Percentiles rank a stretch among this genome's conserved stretches.
Conservation (phyloP, 352 stramenopile species). For the Phytophthora rubi region DNA sequence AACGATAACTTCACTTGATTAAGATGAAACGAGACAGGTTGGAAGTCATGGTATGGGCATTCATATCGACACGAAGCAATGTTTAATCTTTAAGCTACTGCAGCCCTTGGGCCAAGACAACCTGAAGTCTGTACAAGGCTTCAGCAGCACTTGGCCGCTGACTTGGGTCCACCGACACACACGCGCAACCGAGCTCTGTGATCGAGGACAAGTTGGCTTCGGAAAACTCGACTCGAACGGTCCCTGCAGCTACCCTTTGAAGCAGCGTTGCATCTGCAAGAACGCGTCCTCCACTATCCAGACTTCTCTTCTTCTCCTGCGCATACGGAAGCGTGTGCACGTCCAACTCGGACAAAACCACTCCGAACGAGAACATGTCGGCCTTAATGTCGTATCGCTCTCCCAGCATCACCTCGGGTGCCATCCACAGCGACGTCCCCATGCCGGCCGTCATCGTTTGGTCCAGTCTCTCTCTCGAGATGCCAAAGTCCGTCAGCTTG, state of each 20-base stretch:
- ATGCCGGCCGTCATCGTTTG: constrained; percentile 35
- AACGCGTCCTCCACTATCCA: constrained; percentile 5
- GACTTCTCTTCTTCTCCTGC: constrained; percentile 10
- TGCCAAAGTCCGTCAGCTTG: constrained; percentile 68
- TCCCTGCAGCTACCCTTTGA: constrained; percentile 17
- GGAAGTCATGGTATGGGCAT: neutral
- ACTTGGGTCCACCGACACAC: constrained; percentile 18
- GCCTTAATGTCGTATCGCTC: constrained; percentile 28
- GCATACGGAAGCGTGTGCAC: constrained; percentile 22
- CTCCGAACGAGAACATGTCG: constrained; percentile 30
- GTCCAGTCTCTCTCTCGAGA: constrained; percentile 40
- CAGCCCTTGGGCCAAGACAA: neutral
- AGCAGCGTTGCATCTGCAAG: constrained; percentile 14
- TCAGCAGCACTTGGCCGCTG: constrained; percentile 24
- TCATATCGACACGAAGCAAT: neutral
- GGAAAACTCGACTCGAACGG: constrained; percentile 23
- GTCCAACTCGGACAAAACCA: constrained; percentile 28
- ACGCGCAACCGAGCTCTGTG: constrained; percentile 10
- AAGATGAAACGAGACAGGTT: too few relatives aligned
- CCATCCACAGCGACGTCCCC: constrained; percentile 28
- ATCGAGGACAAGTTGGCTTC: constrained; percentile 10
- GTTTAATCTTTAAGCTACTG: neutral
- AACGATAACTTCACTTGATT: too few relatives aligned
- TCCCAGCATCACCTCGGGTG: constrained; percentile 25
- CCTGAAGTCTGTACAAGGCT: constrained; percentile 26